Base-by-base conservation (phyloP, 495 filamentous ascomycete species). In the Parathielavia hyrcaniae region DNA sequence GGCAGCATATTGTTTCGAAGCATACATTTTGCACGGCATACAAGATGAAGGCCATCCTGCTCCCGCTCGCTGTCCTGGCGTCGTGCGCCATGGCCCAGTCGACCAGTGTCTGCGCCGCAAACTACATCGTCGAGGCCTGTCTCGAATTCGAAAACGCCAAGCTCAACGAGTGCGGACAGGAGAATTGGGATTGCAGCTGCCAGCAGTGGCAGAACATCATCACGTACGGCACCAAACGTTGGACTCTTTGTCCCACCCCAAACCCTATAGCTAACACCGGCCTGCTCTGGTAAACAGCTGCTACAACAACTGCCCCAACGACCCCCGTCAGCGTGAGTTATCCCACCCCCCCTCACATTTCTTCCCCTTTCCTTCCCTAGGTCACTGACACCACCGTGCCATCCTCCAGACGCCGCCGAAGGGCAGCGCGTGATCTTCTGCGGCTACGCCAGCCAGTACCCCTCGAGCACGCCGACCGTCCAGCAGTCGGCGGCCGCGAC, bases 241-340 rank as follows among this genome's bases (percentile, higher is more conserved):
- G 20, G 0, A 32, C 26, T 35, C 44, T 6, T 36, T 19, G 22
- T 39, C 30, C 49, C 41, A 30, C 3, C 2, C 26, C 3, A 6
- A 30, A 30, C 41, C 8, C 20, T 38, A 30, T 17, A 20, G 26
- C 48, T 50, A 43, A 32, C 36, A 45, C 19, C n/a, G 36, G 3
- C 9, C 12, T 20, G 0, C 30, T 13, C 12, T 8, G 5, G 11
- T 19, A 23, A n/a, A 20, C 58, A 77, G 72, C 14, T 77, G 75
- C 72, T 78, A 69, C 64, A 72, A 75, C 70, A 76, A 76, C 73
- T 78, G 75, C 66, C 75, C 75, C 55, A 69, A 73, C 64, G 73
- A 78, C 53, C 34, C 52, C 45, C 67, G 71, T 6, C 32, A 41
- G 8, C 19, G 68, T 70, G 57, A 53, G 67, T 49, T 36, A 22